phyloP scores from a whole-genome alignment of 2,329 filamentous ascomycete species.

The Aspergillus sp. region DNA sequence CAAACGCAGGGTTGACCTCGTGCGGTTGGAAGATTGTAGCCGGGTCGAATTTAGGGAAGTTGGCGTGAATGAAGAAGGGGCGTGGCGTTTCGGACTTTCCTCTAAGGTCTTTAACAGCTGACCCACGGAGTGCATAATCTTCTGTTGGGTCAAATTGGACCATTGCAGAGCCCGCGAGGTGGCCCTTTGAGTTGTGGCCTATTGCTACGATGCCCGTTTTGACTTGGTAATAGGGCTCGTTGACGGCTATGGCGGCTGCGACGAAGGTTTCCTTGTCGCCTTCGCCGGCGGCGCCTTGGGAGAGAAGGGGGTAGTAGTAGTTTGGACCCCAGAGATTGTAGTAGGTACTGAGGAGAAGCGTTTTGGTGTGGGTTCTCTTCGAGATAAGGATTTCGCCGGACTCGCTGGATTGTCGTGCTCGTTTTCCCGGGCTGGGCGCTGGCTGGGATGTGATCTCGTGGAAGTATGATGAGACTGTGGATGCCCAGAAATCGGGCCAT shows the following conservation, averaged over 20 bases:
- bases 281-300: slow-evolving; percentile 49
- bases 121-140: slow-evolving; percentile 27
- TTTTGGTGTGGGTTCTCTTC: slow-evolving; percentile 42
- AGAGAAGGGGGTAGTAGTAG: slow-evolving; percentile 48
- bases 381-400: slow-evolving; percentile 48
- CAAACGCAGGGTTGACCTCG: slow-evolving; percentile 29
- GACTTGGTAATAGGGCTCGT: slow-evolving; percentile 45
- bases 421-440: slow-evolving; percentile 17
- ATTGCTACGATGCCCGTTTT: slow-evolving; percentile 35
- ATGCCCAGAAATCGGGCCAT: slow-evolving; percentile 51
- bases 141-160: slow-evolving; percentile 38
- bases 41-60: slow-evolving; percentile 43
- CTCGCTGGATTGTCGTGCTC: slow-evolving; percentile 38
- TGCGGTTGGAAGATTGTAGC: slow-evolving; percentile 35
- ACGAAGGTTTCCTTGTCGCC: slow-evolving; percentile 55
- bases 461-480: slow-evolving; percentile 39
- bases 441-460: slow-evolving; percentile 38
- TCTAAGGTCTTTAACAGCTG: slow-evolving; percentile 28
- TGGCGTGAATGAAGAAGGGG: slow-evolving; percentile 43
- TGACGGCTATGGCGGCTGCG: slow-evolving; percentile 43
- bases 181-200: slow-evolving; percentile 26
- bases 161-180: slow-evolving; percentile 39
- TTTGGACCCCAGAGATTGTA: slow-evolving; percentile 51
- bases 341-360: slow-evolving; percentile 49
- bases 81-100: slow-evolving; percentile 22